Base-by-base conservation (phyloP, 2,329 filamentous ascomycete species). In the Metarhizium guizhouense region DNA sequence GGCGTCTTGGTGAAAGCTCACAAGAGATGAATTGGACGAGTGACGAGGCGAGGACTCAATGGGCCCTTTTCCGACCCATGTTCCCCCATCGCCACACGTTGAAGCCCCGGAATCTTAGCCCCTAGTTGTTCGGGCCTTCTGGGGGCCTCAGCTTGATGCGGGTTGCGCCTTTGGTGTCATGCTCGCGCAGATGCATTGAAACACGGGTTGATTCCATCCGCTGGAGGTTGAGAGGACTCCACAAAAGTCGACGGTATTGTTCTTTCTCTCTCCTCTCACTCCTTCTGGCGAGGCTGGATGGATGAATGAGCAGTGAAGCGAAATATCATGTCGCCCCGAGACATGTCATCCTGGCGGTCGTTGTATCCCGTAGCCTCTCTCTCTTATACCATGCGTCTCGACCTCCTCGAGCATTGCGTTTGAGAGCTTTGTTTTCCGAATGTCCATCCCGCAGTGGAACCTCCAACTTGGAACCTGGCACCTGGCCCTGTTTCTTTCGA, bases 391-490 rank as follows among this genome's bases (percentile, higher is more conserved):
- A n/a, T 34, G 7, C 6, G 32, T 8, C 6, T 34, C 10, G 32
- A 34, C 32, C 32, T 34, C 32, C 7, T 34, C 32, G 10, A 34
- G 32, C 32, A 34, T 34, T 34, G 25, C 25, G 25, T 25, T 25
- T 25, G 25, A 25, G 25, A 25, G 25, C 25, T 25, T 25, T 25
- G 25, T 25, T 25, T 25, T 4, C 25, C 3, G 25, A 25, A 40
- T 5, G 38, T 14, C 11, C 50, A 53, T 53, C 54, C 51, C 34
- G 50, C 51, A 36, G 50, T 56, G 45, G 54, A 56, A 40, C 38
- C 38, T 7, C 5, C 7, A 40, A 40, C 8, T 16, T 40, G 38
- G 38, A 40, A 40, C 8, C 14, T 40, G 38, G 38, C 4, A 14
- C 3, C 25, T 25, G 38, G 14, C 38, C n/a, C 11, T 45, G 42